A percentile compares a stretch with the other conserved stretches of the same genome.
Conservation (phyloP, 768 basidiomycete species). For the Psilocybe cubensis region DNA sequence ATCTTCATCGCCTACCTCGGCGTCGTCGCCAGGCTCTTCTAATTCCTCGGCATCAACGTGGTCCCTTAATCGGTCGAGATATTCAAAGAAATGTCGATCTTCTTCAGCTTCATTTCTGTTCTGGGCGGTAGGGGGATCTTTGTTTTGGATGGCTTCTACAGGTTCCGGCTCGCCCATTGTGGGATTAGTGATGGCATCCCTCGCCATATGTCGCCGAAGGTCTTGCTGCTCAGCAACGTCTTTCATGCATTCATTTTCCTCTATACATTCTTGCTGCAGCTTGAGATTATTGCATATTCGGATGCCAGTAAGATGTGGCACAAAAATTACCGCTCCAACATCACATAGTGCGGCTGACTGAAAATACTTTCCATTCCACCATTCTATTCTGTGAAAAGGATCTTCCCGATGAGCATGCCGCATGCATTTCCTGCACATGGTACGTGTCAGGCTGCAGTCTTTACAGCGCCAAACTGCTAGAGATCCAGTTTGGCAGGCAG, state of each 20-base stretch:
- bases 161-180: too few species aligned
- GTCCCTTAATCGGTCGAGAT: too few species aligned
- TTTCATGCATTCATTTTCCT: neutral
- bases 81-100: too few species aligned
- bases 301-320: conserved; percentile 1
- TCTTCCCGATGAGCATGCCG: neutral
- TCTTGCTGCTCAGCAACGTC: neutral
- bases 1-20: too few species aligned
- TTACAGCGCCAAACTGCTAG: conserved; percentile 10
- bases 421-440: conserved; percentile 13
- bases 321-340: conserved; percentile 2
- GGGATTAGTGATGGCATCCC: too few species aligned
- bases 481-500: neutral
- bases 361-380: conserved; percentile 14
- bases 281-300: neutral
- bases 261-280: neutral
- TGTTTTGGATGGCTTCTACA: too few species aligned
- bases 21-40: neutral
- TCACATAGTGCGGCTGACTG: conserved; percentile 9
- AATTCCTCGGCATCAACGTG: too few species aligned
- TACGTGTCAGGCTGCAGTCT: conserved; percentile 3
- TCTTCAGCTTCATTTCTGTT: too few species aligned
- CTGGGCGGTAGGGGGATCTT: too few species aligned
- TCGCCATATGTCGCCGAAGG: too few species aligned
- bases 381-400: conserved; percentile 14